Conservation (phyloP, 2,329 filamentous ascomycete species). For the Calonectria pseudoreteaudii region DNA sequence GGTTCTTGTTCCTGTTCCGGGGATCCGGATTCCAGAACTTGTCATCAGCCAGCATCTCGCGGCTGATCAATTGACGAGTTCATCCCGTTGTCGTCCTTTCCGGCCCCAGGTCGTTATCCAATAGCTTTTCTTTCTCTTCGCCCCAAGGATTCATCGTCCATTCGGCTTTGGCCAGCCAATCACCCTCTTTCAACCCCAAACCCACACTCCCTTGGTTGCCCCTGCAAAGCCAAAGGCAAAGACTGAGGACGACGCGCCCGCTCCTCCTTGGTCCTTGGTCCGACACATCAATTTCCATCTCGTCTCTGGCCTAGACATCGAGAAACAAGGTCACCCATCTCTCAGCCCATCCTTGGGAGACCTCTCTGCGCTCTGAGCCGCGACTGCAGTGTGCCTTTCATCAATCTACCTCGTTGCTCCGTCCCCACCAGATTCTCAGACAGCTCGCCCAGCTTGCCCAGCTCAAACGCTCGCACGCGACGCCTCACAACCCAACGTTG, state of each 20-base stretch:
- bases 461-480: slow-evolving; percentile 16
- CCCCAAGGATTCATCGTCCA: slow-evolving; percentile 10
- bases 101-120: background rate
- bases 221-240: slow-evolving; percentile 17
- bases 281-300: slow-evolving; percentile 21
- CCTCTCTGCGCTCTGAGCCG: slow-evolving; percentile 20
- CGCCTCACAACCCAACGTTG: slow-evolving; percentile 5
- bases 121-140: slow-evolving; percentile 1
- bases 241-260: slow-evolving; percentile 17
- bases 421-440: slow-evolving; percentile 20
- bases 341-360: slow-evolving; percentile 4
- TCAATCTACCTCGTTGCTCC: slow-evolving; percentile 15
- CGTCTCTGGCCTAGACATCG: slow-evolving; percentile 15
- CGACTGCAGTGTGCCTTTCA: slow-evolving; percentile 26
- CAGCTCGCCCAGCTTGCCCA: slow-evolving; percentile 16
- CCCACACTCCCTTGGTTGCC: slow-evolving; percentile 15
- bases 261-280: slow-evolving; percentile 20
- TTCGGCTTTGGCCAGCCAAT: slow-evolving; percentile 19
- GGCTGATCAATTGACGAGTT: background rate
- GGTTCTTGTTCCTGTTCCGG: slow-evolving; percentile 14
- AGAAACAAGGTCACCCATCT: slow-evolving; percentile 20
- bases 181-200: slow-evolving; percentile 12
- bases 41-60: background rate
- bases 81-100: background rate
- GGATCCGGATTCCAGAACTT: background rate